phyloP scores from a whole-genome alignment of 192 early-diverging fungal genomes.

The Coemansia sp. region DNA sequence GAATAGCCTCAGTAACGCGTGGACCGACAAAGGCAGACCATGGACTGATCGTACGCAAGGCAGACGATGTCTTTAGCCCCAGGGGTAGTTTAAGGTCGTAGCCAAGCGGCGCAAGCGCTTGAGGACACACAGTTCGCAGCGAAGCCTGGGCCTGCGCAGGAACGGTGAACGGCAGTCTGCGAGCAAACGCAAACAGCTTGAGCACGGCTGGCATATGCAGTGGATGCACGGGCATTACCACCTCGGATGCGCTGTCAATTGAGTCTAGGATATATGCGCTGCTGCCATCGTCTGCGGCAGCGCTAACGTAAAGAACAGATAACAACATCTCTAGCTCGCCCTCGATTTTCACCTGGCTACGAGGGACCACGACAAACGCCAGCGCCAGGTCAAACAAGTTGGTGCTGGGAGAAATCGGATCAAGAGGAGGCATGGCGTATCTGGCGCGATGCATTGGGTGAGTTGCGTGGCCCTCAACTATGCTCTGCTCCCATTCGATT shows the following conservation, averaged over 20 bases:
- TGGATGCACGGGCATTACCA: slow-evolving; percentile 61
- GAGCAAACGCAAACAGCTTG: slow-evolving; percentile 45
- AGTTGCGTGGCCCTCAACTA: slow-evolving; percentile 66
- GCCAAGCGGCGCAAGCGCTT: slow-evolving; percentile 17
- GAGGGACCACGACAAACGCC: slow-evolving; percentile 56
- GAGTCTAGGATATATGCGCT: slow-evolving; percentile 26
- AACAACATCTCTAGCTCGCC: slow-evolving; percentile 51
- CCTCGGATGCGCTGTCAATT: slow-evolving; percentile 17
- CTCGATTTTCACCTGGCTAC: slow-evolving; percentile 32
- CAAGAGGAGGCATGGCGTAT: slow-evolving; percentile 56
- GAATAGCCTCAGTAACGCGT: slow-evolving; percentile 52
- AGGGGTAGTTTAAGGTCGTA: slow-evolving; percentile 58
- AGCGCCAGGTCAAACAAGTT: slow-evolving; percentile 47
- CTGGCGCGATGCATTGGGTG: slow-evolving; percentile 70
- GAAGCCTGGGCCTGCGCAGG: slow-evolving; percentile 58
- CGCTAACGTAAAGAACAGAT: slow-evolving; percentile 30
- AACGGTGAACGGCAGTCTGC: slow-evolving; percentile 37
- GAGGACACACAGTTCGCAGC: slow-evolving; percentile 56
- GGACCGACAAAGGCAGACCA: slow-evolving; percentile 60
- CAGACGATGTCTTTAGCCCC: slow-evolving; percentile 63
- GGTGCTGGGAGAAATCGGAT: slow-evolving; percentile 34
- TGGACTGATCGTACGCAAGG: slow-evolving; percentile 65
- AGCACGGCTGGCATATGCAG: slow-evolving; percentile 61
- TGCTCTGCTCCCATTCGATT: slow-evolving; percentile 64
- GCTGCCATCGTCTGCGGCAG: not conserved